A percentile compares a stretch with the other conserved stretches of the same genome.
Conservation (phyloP, 768 basidiomycete species). For the Coprinopsis strossmayeri region DNA sequence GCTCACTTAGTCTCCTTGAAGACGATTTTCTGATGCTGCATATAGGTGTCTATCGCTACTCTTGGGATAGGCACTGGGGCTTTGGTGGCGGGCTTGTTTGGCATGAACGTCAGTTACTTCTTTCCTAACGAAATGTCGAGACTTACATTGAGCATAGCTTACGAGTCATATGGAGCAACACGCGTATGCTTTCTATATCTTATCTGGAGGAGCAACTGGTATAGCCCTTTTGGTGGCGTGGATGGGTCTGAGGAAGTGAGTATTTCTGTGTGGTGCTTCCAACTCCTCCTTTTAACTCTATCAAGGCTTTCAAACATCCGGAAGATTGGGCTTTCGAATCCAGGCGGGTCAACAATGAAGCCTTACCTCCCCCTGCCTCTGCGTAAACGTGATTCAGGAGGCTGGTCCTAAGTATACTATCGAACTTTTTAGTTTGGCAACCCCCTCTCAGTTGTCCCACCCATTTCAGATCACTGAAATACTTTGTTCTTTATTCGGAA, state of each 20-base stretch:
- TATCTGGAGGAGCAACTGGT: conserved; percentile 53
- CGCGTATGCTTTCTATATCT: conserved; percentile 66
- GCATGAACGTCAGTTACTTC: conserved; percentile 79
- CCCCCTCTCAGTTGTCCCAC: too few relatives aligned
- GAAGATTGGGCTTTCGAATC: conserved; percentile 37
- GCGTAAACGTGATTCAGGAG: conserved; percentile 31
- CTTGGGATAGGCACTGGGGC: conserved; percentile 91
- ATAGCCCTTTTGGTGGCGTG: conserved; percentile 58
- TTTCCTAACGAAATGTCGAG: conserved; percentile 10
- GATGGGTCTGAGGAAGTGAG: conserved; percentile 58
- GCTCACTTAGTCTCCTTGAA: background rate
- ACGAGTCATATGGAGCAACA: conserved; percentile 66
- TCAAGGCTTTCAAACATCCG: conserved; percentile 38
- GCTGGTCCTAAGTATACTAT: too few relatives aligned
- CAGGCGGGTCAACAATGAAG: conserved; percentile 18
- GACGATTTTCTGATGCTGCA: conserved; percentile 5
- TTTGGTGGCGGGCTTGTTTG: conserved; percentile 85
- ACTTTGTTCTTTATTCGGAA: too few relatives aligned
- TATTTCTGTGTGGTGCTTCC: conserved; percentile 10
- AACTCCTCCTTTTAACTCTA: conserved; percentile 6
- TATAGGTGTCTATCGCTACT: conserved; percentile 85
- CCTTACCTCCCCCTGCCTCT: conserved; percentile 45
- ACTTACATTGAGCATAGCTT: conserved; percentile 39
- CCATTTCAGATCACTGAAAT: too few relatives aligned
- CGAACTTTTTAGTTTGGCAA: too few relatives aligned